A percentile compares a stretch with the other conserved stretches of the same genome.
Conservation (phyloP, 2,329 filamentous ascomycete species). For the Lecanicillium sp. region DNA sequence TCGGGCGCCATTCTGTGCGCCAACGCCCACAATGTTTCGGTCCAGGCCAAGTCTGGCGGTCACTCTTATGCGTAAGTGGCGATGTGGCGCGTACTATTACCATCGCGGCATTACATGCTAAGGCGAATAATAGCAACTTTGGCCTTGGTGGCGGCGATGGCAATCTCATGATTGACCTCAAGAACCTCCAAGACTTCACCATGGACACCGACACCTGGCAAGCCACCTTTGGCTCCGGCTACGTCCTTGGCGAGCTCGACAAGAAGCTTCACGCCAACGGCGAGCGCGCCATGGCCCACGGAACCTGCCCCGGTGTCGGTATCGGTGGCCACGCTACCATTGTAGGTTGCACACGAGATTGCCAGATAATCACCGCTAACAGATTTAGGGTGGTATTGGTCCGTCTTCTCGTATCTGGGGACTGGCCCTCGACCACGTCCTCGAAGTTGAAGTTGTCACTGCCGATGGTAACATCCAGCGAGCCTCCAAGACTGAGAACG, state of each 20-base stretch:
- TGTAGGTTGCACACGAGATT: slow-evolving; percentile 28
- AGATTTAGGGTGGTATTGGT: slow-evolving; percentile 45
- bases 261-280: slow-evolving; percentile 43
- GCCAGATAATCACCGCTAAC: neutral
- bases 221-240: slow-evolving; percentile 50
- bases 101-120: neutral
- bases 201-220: slow-evolving; percentile 48
- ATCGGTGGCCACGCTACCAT: slow-evolving; percentile 54
- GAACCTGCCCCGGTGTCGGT: slow-evolving; percentile 53
- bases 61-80: slow-evolving; percentile 55
- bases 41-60: slow-evolving; percentile 58
- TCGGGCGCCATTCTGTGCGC: slow-evolving; percentile 54
- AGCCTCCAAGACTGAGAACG: slow-evolving; percentile 41
- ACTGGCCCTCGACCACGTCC: slow-evolving; percentile 46
- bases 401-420: slow-evolving; percentile 57
- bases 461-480: slow-evolving; percentile 46
- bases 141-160: slow-evolving; percentile 46
- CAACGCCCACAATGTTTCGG: slow-evolving; percentile 39
- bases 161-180: slow-evolving; percentile 48
- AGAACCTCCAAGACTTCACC: slow-evolving; percentile 44
- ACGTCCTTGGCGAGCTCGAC: slow-evolving; percentile 46
- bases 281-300: slow-evolving; percentile 52
- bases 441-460: slow-evolving; percentile 51
- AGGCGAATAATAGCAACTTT: slow-evolving; percentile 26
- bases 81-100: no score